Evolutionary conservation across 2,329 filamentous ascomycete species (phyloP).

Genomic region (Mollisia scopiformis): DNA sequence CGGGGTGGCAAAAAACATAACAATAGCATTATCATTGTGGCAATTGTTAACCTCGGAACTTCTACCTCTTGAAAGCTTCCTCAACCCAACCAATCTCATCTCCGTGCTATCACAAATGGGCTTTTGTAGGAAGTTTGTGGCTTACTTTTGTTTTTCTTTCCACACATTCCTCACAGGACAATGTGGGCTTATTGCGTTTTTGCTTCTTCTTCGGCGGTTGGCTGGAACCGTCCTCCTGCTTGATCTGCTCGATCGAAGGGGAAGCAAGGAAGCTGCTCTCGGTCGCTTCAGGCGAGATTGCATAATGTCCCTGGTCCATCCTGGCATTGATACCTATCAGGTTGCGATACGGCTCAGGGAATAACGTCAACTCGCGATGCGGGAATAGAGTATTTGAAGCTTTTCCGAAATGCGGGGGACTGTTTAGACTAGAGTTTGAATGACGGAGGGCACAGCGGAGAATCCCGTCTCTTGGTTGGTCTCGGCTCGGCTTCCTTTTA

Average conservation of each 20-base stretch:
- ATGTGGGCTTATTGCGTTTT: slow-evolving; percentile 81
- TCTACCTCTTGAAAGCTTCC: too few species aligned
- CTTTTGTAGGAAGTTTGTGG: background rate
- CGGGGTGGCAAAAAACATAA: too few species aligned
- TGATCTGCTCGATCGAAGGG: slow-evolving; percentile 6
- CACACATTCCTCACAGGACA: slow-evolving; percentile 80
- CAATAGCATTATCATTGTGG: too few species aligned
- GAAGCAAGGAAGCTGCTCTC: slow-evolving; percentile 24
- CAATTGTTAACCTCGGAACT: too few species aligned
- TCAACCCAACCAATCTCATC: background rate
- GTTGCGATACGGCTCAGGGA: background rate
- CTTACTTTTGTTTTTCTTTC: slow-evolving; percentile 79
- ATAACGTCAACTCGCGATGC: background rate
- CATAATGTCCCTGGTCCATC: background rate
- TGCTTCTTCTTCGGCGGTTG: slow-evolving; percentile 62
- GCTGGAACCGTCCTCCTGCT: slow-evolving; percentile 16
- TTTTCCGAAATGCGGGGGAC: background rate
- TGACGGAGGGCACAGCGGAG: too few species aligned
- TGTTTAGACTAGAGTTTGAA: too few species aligned
- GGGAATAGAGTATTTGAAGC: background rate
- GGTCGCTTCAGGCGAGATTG: slow-evolving; percentile 26
- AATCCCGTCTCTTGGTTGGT: background rate
- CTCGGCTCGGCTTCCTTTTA: background rate
- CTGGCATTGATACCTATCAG: background rate
- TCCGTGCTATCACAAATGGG: background rate